Evolutionary conservation across 2,329 filamentous ascomycete genomes (phyloP), one percentile per base, ranked within the genome.

Genomic region (Penicillium sp.): DNA sequence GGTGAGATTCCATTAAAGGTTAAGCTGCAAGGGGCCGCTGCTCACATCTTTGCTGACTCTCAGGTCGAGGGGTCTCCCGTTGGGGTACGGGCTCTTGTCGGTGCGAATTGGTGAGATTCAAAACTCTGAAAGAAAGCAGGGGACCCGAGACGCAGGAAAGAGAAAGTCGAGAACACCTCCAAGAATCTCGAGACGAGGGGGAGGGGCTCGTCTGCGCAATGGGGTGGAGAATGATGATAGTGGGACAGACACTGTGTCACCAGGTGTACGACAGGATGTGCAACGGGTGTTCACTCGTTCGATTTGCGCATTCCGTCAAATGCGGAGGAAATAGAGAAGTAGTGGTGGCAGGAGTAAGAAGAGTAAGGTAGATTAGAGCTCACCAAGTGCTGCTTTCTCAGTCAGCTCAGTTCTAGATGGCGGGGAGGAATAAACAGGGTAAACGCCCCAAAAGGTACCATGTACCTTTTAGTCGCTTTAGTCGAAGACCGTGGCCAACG

Each of bases 161-260:
- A 41, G 33, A 28, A 25, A 41, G 4, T 33, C 33, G 35, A 41
- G 44, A 38, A 49, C 40, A 45, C 18, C 29, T 38, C 29, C 27
- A 15, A 13, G 44, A 40, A 27, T 38, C 46, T 53, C 54, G 46
- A 52, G 41, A 53, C 50, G 37, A 53, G 50, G 48, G 32, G 44
- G 50, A 49, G 56, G 57, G 56, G 50, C 44, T 41, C 32, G 47
- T 18, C 45, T 43, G 55, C 49, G 47, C 47, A 47, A 54, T 23
- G 25, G 35, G 25, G 56, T 59, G 58, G 56, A 39, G 56, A 52
- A 58, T 42, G 45, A 49, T 47, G 43, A 49, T 50, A 55, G 58
- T 60, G 57, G 58, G 52, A 58, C 55, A 56, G 39, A 18, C 45
- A 35, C 33, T 40, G 47, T 58, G 48, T 55, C 49, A 55, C 49